A percentile compares a stretch with the other conserved stretches of the same genome.
Evolutionary conservation across 768 basidiomycete species (phyloP).

Genomic region (Polyporus arcularius): DNA sequence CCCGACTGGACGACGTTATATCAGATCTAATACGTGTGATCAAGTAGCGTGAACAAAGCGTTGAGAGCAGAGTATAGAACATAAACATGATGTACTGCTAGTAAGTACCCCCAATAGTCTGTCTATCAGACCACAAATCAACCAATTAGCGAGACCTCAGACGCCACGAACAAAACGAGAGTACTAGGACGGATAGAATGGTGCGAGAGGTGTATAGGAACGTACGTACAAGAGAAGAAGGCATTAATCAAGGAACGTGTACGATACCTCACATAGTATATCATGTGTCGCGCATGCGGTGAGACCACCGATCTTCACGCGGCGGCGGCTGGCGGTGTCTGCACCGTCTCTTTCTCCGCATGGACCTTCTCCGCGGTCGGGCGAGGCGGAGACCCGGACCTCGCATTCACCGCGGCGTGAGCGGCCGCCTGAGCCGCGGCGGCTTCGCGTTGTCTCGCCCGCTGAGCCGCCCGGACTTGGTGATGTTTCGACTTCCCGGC

Average conservation of each 20-base stretch:
- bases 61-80: neutral
- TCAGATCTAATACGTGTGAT: neutral
- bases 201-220: too few relatives aligned
- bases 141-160: neutral
- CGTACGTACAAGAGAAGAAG: too few relatives aligned
- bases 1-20: neutral
- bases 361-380: neutral
- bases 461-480: constrained; percentile 16
- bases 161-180: neutral
- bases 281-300: too few relatives aligned
- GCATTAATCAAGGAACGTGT: too few relatives aligned
- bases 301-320: neutral
- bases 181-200: neutral
- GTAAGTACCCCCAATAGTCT: neutral
- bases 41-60: neutral
- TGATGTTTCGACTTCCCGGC: constrained; percentile 65
- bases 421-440: neutral
- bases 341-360: constrained; percentile 4
- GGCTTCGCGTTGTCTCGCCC: neutral
- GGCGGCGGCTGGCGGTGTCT: constrained; percentile 2
- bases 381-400: neutral
- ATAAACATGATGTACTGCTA: neutral
- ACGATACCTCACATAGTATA: too few relatives aligned
- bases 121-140: neutral
- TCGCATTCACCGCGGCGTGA: neutral